Percentiles rank a stretch among this genome's conserved stretches.
These are phyloP conservation scores for Phanerochaete sordida DNA, from an alignment of 768 basidiomycete genomes.

Conservation along the genomic window DNA sequence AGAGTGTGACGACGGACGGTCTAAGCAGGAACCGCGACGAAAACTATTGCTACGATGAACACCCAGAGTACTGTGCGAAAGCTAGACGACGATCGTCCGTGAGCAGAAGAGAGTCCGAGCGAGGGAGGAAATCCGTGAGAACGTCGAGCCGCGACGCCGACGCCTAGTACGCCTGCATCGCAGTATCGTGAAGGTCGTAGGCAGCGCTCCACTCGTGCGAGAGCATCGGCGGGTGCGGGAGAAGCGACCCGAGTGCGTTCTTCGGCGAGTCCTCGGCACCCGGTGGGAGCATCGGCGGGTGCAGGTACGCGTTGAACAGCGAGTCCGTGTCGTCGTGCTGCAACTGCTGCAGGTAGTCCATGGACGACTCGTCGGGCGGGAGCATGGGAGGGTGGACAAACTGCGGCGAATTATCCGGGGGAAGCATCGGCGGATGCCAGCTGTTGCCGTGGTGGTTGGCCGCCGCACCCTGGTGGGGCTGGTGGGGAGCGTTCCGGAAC, in stretches of 20 bases:
- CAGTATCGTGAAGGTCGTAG: conserved; percentile 29
- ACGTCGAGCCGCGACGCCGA: conserved; percentile 12
- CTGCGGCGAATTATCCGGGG: conserved; percentile 52
- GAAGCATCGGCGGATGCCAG: conserved; percentile 78
- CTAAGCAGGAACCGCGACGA: conserved; percentile 1
- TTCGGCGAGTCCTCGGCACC: conserved; percentile 31
- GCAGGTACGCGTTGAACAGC: conserved; percentile 50
- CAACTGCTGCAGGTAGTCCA: conserved; percentile 68
- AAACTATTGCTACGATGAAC: conserved; percentile 9
- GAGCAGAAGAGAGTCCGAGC: conserved; percentile 1
- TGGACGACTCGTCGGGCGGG: conserved; percentile 57
- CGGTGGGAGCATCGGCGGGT: conserved; percentile 53
- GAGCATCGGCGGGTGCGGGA: conserved; percentile 34
- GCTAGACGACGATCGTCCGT: conserved; percentile 16
- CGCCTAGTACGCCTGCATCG: conserved; percentile 31
- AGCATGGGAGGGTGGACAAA: conserved; percentile 72
- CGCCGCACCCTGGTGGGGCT: not conserved
- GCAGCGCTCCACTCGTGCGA: conserved; percentile 28
- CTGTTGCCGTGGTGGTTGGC: conserved; percentile 25
- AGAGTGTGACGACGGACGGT: conserved; percentile 1
- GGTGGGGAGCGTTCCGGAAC: conserved; percentile 22
- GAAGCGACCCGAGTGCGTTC: conserved; percentile 18
- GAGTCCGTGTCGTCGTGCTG: conserved; percentile 60
- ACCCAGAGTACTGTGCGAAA: not conserved
- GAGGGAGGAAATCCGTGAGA: conserved; percentile 4